Conservation (phyloP, 768 basidiomycete species). For the Lactarius indigo region DNA sequence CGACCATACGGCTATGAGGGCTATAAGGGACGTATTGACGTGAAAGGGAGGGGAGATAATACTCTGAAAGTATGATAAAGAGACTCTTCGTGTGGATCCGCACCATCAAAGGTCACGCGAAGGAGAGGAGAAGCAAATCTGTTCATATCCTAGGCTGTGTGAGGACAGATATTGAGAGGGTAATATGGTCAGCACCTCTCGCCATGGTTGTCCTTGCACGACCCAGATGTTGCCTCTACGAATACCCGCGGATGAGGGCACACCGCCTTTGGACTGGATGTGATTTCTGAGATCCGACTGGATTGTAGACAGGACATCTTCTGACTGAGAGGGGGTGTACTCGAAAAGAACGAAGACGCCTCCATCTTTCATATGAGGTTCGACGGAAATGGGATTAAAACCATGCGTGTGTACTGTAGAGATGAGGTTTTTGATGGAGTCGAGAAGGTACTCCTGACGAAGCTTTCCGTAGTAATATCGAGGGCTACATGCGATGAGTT, state of each 20-base stretch:
- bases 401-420: constrained; percentile 48
- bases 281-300: constrained; percentile 46
- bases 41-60: constrained; percentile 30
- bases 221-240: constrained; percentile 57
- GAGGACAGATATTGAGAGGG: not conserved
- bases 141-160: constrained; percentile 66
- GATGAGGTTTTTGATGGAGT: constrained; percentile 45
- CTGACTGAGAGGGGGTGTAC: constrained; percentile 40
- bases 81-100: constrained; percentile 76
- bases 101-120: constrained; percentile 83
- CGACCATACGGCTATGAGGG: constrained; percentile 70
- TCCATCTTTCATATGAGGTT: constrained; percentile 75
- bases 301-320: constrained; percentile 43
- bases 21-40: constrained; percentile 15
- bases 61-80: constrained; percentile 79
- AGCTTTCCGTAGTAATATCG: constrained; percentile 62
- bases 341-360: constrained; percentile 79
- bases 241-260: constrained; percentile 62
- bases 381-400: constrained; percentile 60
- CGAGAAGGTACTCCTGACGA: constrained; percentile 56
- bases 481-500: constrained; percentile 38
- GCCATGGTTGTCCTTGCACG: constrained; percentile 77
- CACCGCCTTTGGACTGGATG: constrained; percentile 46
- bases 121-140: constrained; percentile 72
- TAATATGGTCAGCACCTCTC: constrained; percentile 48